A percentile compares a stretch with the other conserved stretches of the same genome.
phyloP scores from a whole-genome alignment of 2,329 filamentous ascomycete species.

The Lecanosticta acicola region DNA sequence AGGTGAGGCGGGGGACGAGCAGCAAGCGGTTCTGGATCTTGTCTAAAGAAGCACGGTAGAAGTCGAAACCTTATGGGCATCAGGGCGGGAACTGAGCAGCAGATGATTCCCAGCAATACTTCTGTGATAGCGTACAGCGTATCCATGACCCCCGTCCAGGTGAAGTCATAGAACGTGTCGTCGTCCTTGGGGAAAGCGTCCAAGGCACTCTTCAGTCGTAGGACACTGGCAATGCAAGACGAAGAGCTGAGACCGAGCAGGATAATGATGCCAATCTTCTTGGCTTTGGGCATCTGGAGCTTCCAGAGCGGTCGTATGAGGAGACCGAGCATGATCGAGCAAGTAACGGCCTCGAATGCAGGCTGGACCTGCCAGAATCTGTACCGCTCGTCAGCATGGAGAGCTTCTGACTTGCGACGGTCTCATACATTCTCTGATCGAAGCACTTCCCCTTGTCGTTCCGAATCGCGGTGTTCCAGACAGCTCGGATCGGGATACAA shows the following conservation, averaged over 20 bases:
- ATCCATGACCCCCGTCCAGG: slow-evolving; percentile 1
- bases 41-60: not conserved
- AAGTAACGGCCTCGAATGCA: slow-evolving; percentile 6
- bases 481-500: slow-evolving; percentile 6
- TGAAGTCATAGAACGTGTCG: slow-evolving; percentile 6
- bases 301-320: slow-evolving; percentile 8
- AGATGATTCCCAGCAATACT: not conserved
- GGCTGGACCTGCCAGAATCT: slow-evolving; percentile 11
- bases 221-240: slow-evolving; percentile 5
- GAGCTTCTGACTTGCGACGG: no score
- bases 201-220: slow-evolving; percentile 7
- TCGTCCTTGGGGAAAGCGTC: slow-evolving; percentile 5
- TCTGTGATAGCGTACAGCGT: not conserved
- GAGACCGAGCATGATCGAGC: slow-evolving; percentile 9
- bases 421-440: slow-evolving; percentile 6
- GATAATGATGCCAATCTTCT: slow-evolving; percentile 9
- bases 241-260: slow-evolving; percentile 11
- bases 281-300: slow-evolving; percentile 2
- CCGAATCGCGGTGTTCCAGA: slow-evolving; percentile 7
- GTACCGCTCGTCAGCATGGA: not conserved
- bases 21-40: no score
- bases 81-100: not conserved
- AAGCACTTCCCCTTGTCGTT: slow-evolving; percentile 5
- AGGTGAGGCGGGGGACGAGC: no score
- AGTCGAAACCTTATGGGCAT: not conserved